phyloP scores from a whole-genome alignment of 179 eudicot species.

The Heliamphora pulchella region DNA sequence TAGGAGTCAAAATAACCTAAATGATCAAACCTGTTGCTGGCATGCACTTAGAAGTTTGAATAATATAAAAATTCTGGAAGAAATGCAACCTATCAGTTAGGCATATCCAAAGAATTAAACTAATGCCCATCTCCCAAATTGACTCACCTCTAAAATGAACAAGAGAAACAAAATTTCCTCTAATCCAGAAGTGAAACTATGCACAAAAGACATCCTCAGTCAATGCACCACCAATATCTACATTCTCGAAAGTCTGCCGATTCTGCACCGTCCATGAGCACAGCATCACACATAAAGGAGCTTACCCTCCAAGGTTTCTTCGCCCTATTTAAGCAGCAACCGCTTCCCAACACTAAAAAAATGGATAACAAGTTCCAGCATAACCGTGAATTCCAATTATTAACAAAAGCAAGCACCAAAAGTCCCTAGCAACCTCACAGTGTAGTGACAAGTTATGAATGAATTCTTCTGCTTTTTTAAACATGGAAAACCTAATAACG shows the following conservation, averaged over 20 bases:
- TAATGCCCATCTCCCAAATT: constrained; percentile 1
- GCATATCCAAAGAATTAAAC: background rate
- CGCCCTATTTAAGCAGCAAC: background rate
- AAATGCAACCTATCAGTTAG: background rate
- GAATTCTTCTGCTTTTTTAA: background rate
- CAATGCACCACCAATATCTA: background rate
- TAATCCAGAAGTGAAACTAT: background rate
- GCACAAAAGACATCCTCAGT: background rate
- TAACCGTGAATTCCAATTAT: background rate
- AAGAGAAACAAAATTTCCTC: background rate
- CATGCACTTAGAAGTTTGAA: background rate
- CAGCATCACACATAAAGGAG: background rate
- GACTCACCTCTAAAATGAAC: background rate
- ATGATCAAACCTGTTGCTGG: background rate
- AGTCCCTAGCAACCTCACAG: background rate
- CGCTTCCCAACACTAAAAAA: background rate
- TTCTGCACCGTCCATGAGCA: background rate
- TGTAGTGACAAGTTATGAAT: background rate
- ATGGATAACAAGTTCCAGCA: background rate
- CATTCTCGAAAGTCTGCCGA: background rate
- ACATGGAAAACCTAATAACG: background rate
- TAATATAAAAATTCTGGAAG: background rate
- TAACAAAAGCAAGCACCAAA: background rate
- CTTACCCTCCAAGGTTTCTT: background rate
- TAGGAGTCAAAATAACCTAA: constrained; percentile 4